These are phyloP conservation scores for Daldinia bambusicola DNA, from an alignment of 495 filamentous ascomycete genomes.

Conservation along the genomic window DNA sequence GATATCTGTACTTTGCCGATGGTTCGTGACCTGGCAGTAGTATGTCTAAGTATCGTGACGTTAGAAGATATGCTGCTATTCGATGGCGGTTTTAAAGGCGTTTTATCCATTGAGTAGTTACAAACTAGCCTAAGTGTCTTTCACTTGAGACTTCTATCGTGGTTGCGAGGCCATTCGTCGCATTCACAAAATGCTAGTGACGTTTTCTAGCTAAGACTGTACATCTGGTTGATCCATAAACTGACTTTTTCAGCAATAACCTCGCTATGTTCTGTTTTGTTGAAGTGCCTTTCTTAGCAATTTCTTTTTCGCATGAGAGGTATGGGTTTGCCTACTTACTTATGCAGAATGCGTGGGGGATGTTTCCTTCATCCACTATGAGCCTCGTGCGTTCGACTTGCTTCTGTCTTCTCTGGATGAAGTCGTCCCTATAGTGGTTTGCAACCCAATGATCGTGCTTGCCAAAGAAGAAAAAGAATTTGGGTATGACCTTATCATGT, in stretches of 20 bases:
- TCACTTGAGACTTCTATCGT: too few relatives aligned
- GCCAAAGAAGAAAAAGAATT: constrained; percentile 84
- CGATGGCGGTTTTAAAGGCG: too few relatives aligned
- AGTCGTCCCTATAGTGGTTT: constrained; percentile 74
- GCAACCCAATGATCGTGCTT: constrained; percentile 85
- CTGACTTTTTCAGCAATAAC: constrained; percentile 73
- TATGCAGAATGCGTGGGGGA: constrained; percentile 87
- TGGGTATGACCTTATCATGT: constrained; percentile 52
- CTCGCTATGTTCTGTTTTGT: constrained; percentile 67
- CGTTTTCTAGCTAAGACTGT: neutral
- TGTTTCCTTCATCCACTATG: constrained; percentile 74
- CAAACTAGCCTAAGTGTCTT: too few relatives aligned
- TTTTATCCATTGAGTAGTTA: too few relatives aligned
- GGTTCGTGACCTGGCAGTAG: too few relatives aligned
- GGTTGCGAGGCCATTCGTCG: too few relatives aligned
- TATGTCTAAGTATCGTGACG: too few relatives aligned
- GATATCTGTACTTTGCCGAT: too few relatives aligned
- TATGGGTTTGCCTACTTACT: constrained; percentile 56
- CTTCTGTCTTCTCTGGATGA: constrained; percentile 65
- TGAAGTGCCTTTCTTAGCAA: too few relatives aligned
- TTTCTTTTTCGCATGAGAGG: neutral
- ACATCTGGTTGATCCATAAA: constrained; percentile 69
- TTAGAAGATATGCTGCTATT: too few relatives aligned
- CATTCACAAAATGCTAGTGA: neutral
- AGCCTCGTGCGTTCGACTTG: constrained; percentile 67